Evolutionary conservation across 495 filamentous ascomycete genomes (phyloP).

Genomic region (Hypoxylon fuscum): DNA sequence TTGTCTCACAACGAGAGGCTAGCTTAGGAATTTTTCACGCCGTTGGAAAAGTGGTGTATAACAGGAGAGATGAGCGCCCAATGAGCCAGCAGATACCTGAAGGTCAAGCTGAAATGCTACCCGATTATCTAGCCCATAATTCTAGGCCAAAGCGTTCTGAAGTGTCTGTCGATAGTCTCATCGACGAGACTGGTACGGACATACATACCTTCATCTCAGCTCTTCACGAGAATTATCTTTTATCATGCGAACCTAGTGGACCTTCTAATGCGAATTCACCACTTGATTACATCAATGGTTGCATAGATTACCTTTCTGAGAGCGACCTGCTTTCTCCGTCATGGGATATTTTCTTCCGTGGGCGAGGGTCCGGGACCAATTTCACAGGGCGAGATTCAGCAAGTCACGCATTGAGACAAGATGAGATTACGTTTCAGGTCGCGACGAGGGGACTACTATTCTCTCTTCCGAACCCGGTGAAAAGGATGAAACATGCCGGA

Average conservation of each 20-base stretch:
- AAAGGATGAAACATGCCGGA: slow-evolving; percentile 60
- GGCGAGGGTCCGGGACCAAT: slow-evolving; percentile 47
- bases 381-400: slow-evolving; percentile 61
- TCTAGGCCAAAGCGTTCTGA: slow-evolving; percentile 72
- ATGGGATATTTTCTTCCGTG: slow-evolving; percentile 63
- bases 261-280: slow-evolving; percentile 56
- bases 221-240: slow-evolving; percentile 91
- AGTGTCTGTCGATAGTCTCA: slow-evolving; percentile 75
- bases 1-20: slow-evolving; percentile 84
- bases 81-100: slow-evolving; percentile 41
- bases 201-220: slow-evolving; percentile 87
- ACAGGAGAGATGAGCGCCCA: slow-evolving; percentile 72
- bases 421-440: slow-evolving; percentile 90
- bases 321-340: slow-evolving; percentile 80
- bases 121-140: slow-evolving; percentile 68
- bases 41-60: slow-evolving; percentile 93
- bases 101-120: slow-evolving; percentile 58
- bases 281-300: slow-evolving; percentile 74
- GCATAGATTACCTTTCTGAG: slow-evolving; percentile 86
- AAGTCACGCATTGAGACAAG: slow-evolving; percentile 81
- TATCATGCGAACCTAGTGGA: slow-evolving; percentile 75
- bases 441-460: slow-evolving; percentile 85
- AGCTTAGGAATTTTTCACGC: slow-evolving; percentile 95
- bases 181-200: slow-evolving; percentile 91
- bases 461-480: slow-evolving; percentile 84